These are phyloP conservation scores for Rugonectria rugulosa DNA, from an alignment of 2,329 filamentous ascomycete species.

Conservation along the genomic window DNA sequence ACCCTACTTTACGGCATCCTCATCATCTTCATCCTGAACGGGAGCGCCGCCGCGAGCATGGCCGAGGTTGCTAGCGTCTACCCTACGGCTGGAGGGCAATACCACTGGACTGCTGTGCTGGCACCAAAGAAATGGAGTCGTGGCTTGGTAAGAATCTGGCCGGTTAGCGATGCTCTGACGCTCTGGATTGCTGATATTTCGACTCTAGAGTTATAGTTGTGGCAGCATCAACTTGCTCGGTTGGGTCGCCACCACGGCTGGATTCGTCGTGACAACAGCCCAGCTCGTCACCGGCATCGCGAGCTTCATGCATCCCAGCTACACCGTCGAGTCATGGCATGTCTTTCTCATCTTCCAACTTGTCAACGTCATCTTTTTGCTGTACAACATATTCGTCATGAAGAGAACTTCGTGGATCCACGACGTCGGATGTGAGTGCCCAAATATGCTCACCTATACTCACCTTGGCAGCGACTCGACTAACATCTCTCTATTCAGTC, in stretches of 20 bases:
- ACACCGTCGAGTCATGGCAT: slow-evolving; percentile 13
- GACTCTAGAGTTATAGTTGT: slow-evolving; percentile 17
- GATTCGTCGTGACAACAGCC: slow-evolving; percentile 14
- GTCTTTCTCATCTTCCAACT: slow-evolving; percentile 20
- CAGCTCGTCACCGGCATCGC: slow-evolving; percentile 19
- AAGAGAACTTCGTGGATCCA: slow-evolving; percentile 22
- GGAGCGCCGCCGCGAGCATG: slow-evolving; percentile 19
- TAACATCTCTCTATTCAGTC: slow-evolving; percentile 2
- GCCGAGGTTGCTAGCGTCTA: slow-evolving; percentile 20
- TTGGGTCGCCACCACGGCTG: slow-evolving; percentile 17
- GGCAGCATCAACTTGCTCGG: slow-evolving; percentile 18
- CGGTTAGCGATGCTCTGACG: neutral
- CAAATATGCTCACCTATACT: neutral
- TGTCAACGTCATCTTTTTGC: slow-evolving; percentile 13
- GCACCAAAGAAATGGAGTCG: slow-evolving; percentile 33
- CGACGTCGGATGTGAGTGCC: slow-evolving; percentile 20
- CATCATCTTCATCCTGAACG: slow-evolving; percentile 19
- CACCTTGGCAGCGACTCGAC: too few species aligned
- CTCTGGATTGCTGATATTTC: neutral
- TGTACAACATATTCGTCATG: slow-evolving; percentile 21
- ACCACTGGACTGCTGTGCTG: slow-evolving; percentile 46
- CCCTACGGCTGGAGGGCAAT: slow-evolving; percentile 41
- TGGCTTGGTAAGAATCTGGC: slow-evolving; percentile 13
- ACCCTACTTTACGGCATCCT: slow-evolving; percentile 19
- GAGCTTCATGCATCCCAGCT: slow-evolving; percentile 7